phyloP scores from a whole-genome alignment of 352 stramenopile genomes.

The Phytophthora constricta region DNA sequence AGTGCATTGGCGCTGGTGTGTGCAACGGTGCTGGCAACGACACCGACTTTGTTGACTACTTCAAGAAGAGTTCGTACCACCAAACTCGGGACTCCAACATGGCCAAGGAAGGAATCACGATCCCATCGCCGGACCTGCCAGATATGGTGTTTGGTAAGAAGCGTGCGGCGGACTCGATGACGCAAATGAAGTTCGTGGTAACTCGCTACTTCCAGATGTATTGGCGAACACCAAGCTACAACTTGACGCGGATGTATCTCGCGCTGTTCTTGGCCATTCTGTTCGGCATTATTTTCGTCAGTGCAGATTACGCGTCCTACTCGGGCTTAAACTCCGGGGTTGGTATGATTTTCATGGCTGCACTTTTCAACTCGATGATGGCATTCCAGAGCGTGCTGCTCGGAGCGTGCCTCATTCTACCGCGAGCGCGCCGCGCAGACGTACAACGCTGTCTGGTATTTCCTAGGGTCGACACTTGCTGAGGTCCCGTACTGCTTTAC shows the following conservation, averaged over 20 bases:
- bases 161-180: slow-evolving; percentile 21
- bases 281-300: slow-evolving; percentile 67
- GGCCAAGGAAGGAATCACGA: slow-evolving; percentile 25
- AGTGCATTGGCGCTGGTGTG: slow-evolving; percentile 47
- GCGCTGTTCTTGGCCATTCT: slow-evolving; percentile 65
- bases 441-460: slow-evolving; percentile 71
- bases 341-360: slow-evolving; percentile 76
- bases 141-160: slow-evolving; percentile 29
- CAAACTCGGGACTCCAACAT: slow-evolving; percentile 9
- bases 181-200: slow-evolving; percentile 33
- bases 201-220: slow-evolving; percentile 61
- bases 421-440: slow-evolving; percentile 78
- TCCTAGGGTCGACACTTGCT: slow-evolving; percentile 30
- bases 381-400: slow-evolving; percentile 65
- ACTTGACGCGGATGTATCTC: slow-evolving; percentile 64
- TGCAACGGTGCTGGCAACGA: slow-evolving; percentile 14
- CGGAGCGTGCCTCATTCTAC: slow-evolving; percentile 87
- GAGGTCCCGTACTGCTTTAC: slow-evolving; percentile 51
- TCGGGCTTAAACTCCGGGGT: slow-evolving; percentile 45
- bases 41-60: slow-evolving; percentile 25
- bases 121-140: slow-evolving; percentile 17
- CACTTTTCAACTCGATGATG: slow-evolving; percentile 75
- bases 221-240: slow-evolving; percentile 83
- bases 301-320: slow-evolving; percentile 41
- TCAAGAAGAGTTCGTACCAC: slow-evolving; percentile 23